Percentiles rank a stretch among this genome's conserved stretches.
phyloP scores from a whole-genome alignment of 1,284 basidiomycete genomes.

The Cryptococcus sp. region DNA sequence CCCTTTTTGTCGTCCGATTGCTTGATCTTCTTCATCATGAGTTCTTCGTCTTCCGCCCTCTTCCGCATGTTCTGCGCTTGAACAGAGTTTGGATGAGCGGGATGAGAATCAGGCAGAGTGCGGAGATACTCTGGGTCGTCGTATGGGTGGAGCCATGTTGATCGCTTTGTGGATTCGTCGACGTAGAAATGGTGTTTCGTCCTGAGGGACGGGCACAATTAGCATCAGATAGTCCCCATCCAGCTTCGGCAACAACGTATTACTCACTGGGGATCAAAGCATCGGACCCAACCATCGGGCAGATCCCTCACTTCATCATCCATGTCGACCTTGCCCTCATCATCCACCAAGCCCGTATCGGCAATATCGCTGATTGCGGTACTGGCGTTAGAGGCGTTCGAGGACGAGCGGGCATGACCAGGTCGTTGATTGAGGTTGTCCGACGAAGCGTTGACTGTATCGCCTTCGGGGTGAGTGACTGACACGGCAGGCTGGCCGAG shows the following conservation, averaged over 20 bases:
- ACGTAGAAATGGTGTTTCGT: constrained; percentile 46
- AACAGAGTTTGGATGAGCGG: constrained; percentile 43
- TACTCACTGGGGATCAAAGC: constrained; percentile 46
- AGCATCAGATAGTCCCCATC: neutral
- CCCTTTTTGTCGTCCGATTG: constrained; percentile 3
- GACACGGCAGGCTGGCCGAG: constrained; percentile 9
- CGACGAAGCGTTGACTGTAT: constrained; percentile 14
- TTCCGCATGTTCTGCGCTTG: constrained; percentile 32
- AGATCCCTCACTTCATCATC: constrained; percentile 46
- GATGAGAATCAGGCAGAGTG: constrained; percentile 42
- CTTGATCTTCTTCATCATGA: constrained; percentile 14
- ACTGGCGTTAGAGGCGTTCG: constrained; percentile 12
- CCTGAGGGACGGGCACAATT: constrained; percentile 18
- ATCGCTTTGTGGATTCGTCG: constrained; percentile 39
- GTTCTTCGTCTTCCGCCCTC: constrained; percentile 29
- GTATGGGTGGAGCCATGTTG: constrained; percentile 48
- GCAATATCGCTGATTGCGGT: constrained; percentile 15
- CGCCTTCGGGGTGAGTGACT: constrained; percentile 26
- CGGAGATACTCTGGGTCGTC: constrained; percentile 47
- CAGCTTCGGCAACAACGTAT: neutral
- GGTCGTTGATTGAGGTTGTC: constrained; percentile 9
- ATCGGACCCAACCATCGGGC: constrained; percentile 48
- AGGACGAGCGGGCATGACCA: constrained; percentile 7
- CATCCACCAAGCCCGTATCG: constrained; percentile 11
- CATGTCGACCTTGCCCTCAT: constrained; percentile 34